These are phyloP conservation scores for Raphanus raphanistrum DNA, from an alignment of 345 rosid species.

Conservation along the genomic window DNA sequence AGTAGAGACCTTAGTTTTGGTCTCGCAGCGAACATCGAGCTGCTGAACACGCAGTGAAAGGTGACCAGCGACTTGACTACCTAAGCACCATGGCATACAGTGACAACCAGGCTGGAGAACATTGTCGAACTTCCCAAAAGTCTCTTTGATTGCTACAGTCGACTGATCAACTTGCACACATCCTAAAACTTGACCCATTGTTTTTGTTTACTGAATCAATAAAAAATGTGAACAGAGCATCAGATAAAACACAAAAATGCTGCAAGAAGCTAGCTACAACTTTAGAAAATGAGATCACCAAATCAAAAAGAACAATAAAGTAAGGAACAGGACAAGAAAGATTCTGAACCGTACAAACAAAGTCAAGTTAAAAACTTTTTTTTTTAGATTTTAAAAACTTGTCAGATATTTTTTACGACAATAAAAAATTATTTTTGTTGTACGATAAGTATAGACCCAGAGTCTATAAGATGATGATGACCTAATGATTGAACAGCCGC, in stretches of 20 bases:
- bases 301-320: constrained; percentile 3
- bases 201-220: neutral
- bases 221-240: neutral
- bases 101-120: constrained; percentile 85
- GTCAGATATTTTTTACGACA: neutral
- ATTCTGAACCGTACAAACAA: neutral
- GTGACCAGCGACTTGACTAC: constrained; percentile 65
- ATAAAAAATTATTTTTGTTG: neutral
- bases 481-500: neutral
- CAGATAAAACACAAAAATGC: neutral
- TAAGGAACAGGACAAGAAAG: constrained; percentile 7
- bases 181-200: constrained; percentile 53
- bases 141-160: constrained; percentile 66
- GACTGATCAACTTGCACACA: constrained; percentile 80
- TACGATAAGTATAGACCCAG: constrained; percentile 4
- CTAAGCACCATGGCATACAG: constrained; percentile 79
- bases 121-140: constrained; percentile 69
- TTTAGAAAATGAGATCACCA: neutral
- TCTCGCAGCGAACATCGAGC: constrained; percentile 85
- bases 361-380: neutral
- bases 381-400: neutral
- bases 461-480: neutral
- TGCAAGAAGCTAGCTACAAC: neutral
- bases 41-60: constrained; percentile 76
- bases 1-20: constrained; percentile 77